Evolutionary conservation across 2,329 filamentous ascomycete species (phyloP).

Genomic region (Exophiala sideris): DNA sequence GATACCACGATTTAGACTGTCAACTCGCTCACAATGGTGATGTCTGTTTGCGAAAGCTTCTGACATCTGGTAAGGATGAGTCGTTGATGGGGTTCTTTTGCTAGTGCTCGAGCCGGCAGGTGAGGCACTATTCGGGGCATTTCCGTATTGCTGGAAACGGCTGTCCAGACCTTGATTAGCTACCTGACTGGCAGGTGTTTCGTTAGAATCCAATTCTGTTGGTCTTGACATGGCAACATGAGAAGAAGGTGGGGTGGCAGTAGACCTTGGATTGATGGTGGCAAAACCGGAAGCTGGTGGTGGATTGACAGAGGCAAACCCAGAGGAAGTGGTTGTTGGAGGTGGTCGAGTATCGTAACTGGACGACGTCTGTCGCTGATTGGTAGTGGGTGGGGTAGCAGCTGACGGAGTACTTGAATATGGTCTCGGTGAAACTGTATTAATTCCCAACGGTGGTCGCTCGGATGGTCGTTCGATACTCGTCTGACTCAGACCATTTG

Average conservation of each 20-base stretch:
- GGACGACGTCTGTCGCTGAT: conserved; percentile 19
- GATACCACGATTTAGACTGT: conserved; percentile 27
- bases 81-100: conserved; percentile 28
- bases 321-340: conserved; percentile 19
- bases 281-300: conserved; percentile 25
- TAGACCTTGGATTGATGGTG: conserved; percentile 23
- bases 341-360: conserved; percentile 28
- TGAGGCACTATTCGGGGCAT: conserved; percentile 4
- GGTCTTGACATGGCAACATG: conserved; percentile 9
- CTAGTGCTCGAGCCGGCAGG: conserved; percentile 1
- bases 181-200: conserved; percentile 10
- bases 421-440: background rate
- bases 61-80: conserved; percentile 30
- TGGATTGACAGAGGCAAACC: conserved; percentile 28
- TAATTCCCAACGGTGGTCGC: conserved; percentile 2
- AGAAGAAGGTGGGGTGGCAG: conserved; percentile 16
- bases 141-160: conserved; percentile 19
- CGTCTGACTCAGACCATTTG: conserved; percentile 12
- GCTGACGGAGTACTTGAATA: conserved; percentile 15
- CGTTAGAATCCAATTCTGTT: conserved; percentile 5
- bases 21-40: conserved; percentile 29
- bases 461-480: conserved; percentile 14
- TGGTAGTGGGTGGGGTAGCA: conserved; percentile 4
- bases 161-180: conserved; percentile 11
- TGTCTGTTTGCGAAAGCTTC: conserved; percentile 30